Base-by-base conservation (phyloP, 2,329 filamentous ascomycete genomes). In the Emmonsiellopsis sp. region DNA sequence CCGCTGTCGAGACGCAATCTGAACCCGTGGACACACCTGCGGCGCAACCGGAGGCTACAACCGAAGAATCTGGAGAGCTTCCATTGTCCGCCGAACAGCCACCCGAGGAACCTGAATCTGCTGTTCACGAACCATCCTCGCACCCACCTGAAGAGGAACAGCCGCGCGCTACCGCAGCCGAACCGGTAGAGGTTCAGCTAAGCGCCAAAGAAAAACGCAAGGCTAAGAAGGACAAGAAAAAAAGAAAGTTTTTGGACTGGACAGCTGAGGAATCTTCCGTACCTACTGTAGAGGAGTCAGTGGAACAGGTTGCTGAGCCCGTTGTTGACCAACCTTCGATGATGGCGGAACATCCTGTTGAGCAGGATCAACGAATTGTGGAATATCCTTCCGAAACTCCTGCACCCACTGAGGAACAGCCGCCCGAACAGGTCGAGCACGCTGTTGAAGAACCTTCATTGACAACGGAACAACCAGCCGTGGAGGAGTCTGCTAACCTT, bases 171-270 rank as follows among this genome's bases (percentile, higher is more conserved):
- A 26, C 26, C 38, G 10, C 49, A 44, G 38, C 44, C 16, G 16
- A 50, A 37, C 38, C 35, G 31, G 41, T 16, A 31, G 45, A 35
- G n/a, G 8, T 15, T 34, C 31, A 48, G 20, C 45, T 26, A 58
- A 63, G 69, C 7, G 58, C 66, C 42, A 67, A 72, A 49, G 63
- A 63, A 53, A 75, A 72, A 55, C 72, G 74, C 60, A 79, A 76
- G 58, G 72, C 66, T 9, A 78, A 77, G 58, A 77, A 78, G 55
- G 71, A 74, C 32, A 70, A 69, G 57, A 68, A 65, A 56, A 65
- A 63, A 43, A 63, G 66, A 40, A 57, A 62, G 42, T 55, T 44
- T 37, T 54, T 53, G 43, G 55, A 55, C 16, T 54, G 35, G 35
- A 43, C 49, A 9, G 38, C 30, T 34, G 49, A 51, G 20, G 20